Base-by-base conservation (phyloP, 164 flowering plant genomes). In the Liriodendron chinense region DNA sequence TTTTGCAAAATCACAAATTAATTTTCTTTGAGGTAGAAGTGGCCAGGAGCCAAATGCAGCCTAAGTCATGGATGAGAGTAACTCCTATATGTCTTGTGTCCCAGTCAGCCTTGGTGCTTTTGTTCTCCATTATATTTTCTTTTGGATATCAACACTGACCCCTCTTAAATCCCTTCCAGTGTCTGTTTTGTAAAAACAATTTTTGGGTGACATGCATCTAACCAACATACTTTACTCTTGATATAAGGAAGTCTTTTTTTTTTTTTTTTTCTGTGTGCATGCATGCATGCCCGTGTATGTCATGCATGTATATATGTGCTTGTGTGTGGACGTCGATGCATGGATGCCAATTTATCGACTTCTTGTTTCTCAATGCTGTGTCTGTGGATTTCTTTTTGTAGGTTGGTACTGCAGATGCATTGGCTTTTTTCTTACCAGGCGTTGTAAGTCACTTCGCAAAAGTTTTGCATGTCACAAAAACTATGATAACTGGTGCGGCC, bases 371-470 rank as follows among this genome's bases (percentile, higher is more conserved):
- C 48, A 65, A 10, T 68, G 16, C 16, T 20, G 4, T 49, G 49
- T 34, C 25, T 22, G 70, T 26, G 43, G 48, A 16, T 69, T 50
- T 43, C 8, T 48, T 3, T 34, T 75, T 63, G 82, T 87, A 94
- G 98, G 94, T 94, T 87, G 99, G 97, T 22, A 80, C 84, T 75
- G 91, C 97, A 78, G 97, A 96, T 86, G 94, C 92, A 56, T 77
- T 96, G 78, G 97, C 94, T 67, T 96, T 94, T 85, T 96, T 94
- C 83, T 83, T 94, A 80, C 99, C 99, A 65, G 99, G 98, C 69
- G 94, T 94, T 77, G 95, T 94, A 50, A 92, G 97, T 83, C 92
- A 90, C 76, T 84, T 92, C 78, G 87, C 88, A 68, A 94, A 94
- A 87, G 90, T 90, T 72, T 80, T 96, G 84, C 89, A 89, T 70